Evolutionary conservation across 169 alveolate genomes (phyloP).

Genomic region (Theileria orientalis): DNA sequence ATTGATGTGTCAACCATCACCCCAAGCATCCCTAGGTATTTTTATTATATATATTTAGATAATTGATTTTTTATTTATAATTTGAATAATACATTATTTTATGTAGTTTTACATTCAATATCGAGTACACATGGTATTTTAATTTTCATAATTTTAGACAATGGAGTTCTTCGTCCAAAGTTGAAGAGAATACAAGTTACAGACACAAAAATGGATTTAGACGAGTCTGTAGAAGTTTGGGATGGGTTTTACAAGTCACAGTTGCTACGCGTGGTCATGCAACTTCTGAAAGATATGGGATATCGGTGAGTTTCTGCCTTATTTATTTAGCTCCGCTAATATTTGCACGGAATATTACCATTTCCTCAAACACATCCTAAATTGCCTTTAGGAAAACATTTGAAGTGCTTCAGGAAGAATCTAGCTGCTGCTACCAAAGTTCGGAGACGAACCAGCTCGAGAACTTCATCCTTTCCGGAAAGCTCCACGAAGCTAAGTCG

Average conservation of each 20-base stretch:
- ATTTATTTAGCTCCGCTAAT: background rate
- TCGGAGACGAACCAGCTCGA: constrained; percentile 58
- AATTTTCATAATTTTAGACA: background rate
- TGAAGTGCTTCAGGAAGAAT: constrained; percentile 67
- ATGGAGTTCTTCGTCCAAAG: background rate
- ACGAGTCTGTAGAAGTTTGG: constrained; percentile 34
- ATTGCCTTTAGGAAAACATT: constrained; percentile 40
- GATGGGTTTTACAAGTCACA: constrained; percentile 56
- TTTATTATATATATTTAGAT: no score
- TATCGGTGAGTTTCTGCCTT: constrained; percentile 14
- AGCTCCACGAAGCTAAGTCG: constrained; percentile 59
- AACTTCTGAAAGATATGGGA: constrained; percentile 58
- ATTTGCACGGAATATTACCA: background rate
- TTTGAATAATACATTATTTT: background rate
- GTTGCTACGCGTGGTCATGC: constrained; percentile 55
- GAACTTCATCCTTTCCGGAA: constrained; percentile 57
- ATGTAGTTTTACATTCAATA: background rate
- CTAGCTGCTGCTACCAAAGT: constrained; percentile 57
- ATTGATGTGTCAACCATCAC: no score
- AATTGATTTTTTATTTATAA: background rate
- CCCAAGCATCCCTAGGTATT: background rate
- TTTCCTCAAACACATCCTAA: background rate
- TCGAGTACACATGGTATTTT: background rate
- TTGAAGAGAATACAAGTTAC: background rate
- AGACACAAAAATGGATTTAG: constrained; percentile 4